These are phyloP conservation scores for Ustilago bromivora DNA, from an alignment of 1,284 basidiomycete genomes.

Conservation along the genomic window DNA sequence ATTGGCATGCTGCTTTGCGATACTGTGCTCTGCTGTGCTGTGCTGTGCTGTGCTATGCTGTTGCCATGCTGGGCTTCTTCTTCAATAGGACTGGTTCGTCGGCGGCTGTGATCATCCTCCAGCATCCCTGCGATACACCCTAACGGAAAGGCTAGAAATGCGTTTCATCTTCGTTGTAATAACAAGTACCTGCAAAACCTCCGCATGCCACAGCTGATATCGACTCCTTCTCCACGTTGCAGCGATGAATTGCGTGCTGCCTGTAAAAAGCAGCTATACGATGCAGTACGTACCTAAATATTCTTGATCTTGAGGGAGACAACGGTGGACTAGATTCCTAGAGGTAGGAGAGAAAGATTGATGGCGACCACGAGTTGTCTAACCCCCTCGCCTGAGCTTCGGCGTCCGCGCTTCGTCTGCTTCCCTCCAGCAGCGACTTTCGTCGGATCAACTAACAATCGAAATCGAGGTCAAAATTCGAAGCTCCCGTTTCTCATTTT, in stretches of 20 bases:
- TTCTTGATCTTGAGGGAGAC: conserved; percentile 56
- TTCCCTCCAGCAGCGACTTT: background rate
- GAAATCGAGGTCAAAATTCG: background rate
- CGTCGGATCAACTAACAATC: background rate
- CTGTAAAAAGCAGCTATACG: background rate
- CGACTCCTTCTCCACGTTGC: conserved; percentile 12
- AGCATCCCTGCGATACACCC: conserved; percentile 6
- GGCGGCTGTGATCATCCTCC: conserved; percentile 38
- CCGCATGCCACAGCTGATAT: conserved; percentile 26
- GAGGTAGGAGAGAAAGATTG: conserved; percentile 30
- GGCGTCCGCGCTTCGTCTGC: background rate
- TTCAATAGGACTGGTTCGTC: conserved; percentile 20
- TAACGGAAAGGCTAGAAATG: background rate
- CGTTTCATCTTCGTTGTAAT: conserved; percentile 12
- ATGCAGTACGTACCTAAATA: conserved; percentile 36
- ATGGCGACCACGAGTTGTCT: conserved; percentile 32
- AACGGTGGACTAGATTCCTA: conserved; percentile 42
- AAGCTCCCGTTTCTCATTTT: background rate
- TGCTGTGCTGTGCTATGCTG: too few relatives aligned
- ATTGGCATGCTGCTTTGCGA: conserved; percentile 1
- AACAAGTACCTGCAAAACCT: conserved; percentile 27
- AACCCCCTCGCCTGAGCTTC: conserved; percentile 3
- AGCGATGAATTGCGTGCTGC: background rate
- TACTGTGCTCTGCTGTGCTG: background rate
- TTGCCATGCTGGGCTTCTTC: background rate